These are phyloP conservation scores for Microcyclosporella mali DNA, from an alignment of 2,329 filamentous ascomycete species.

Conservation along the genomic window DNA sequence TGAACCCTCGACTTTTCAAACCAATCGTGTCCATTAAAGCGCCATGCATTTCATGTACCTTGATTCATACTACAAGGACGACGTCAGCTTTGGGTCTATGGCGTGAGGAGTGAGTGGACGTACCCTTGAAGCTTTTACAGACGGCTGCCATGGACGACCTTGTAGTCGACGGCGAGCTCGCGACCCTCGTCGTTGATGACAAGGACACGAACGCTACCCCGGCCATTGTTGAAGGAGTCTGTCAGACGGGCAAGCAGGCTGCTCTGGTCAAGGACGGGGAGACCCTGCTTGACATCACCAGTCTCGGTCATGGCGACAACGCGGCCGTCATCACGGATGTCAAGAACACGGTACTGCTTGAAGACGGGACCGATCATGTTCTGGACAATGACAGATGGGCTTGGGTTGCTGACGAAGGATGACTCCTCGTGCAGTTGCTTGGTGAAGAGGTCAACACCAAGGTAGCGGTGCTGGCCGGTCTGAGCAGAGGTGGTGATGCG, in stretches of 20 bases:
- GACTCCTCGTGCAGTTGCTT: constrained; percentile 99
- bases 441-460: constrained; percentile 99
- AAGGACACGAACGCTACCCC: constrained; percentile 87
- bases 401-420: constrained; percentile 93
- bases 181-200: constrained; percentile 90
- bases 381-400: constrained; percentile 93
- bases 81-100: constrained; percentile 2
- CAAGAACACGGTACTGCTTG: constrained; percentile 99
- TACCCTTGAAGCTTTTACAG: constrained; percentile 43
- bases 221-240: constrained; percentile 81
- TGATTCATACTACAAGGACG: constrained; percentile 6
- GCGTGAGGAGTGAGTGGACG: not conserved
- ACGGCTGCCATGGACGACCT: constrained; percentile 80
- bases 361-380: constrained; percentile 99
- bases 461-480: constrained; percentile 99
- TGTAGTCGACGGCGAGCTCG: constrained; percentile 97
- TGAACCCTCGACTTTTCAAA: no score
- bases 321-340: constrained; percentile 76
- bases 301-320: constrained; percentile 98
- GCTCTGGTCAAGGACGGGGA: constrained; percentile 93
- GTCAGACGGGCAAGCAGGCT: constrained; percentile 74
- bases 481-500: constrained; percentile 96
- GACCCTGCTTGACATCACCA: constrained; percentile 93
- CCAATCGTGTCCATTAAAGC: not conserved
- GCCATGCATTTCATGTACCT: constrained; percentile 14